Evolutionary conservation across 23 red algal genomes (phyloP).

Genomic region (Gracilariopsis chorda): DNA sequence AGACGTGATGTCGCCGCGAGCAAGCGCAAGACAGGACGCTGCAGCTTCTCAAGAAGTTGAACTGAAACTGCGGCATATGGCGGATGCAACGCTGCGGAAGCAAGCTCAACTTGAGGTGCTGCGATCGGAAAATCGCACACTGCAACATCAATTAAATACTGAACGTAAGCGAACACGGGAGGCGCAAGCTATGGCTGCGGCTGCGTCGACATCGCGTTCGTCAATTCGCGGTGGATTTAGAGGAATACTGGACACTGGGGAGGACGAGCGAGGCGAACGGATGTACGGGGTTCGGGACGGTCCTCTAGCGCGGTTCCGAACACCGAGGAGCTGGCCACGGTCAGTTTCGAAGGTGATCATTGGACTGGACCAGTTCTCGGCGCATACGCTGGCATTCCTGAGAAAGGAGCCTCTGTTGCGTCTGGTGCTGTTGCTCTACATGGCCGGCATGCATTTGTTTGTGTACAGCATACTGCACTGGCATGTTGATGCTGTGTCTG

Average conservation of each 20-base stretch:
- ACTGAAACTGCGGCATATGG: slow-evolving; percentile 70
- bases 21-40: neutral
- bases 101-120: slow-evolving; percentile 74
- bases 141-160: slow-evolving; percentile 68
- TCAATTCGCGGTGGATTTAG: slow-evolving; percentile 49
- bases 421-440: slow-evolving; percentile 56
- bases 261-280: slow-evolving; percentile 45
- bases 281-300: slow-evolving; percentile 58
- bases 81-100: slow-evolving; percentile 78
- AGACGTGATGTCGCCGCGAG: slow-evolving; percentile 26
- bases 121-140: slow-evolving; percentile 73
- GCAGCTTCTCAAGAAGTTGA: slow-evolving; percentile 35
- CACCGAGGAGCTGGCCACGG: slow-evolving; percentile 49
- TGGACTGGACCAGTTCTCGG: slow-evolving; percentile 51
- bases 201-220: slow-evolving; percentile 34
- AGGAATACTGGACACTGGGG: slow-evolving; percentile 36
- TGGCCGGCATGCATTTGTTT: slow-evolving; percentile 62
- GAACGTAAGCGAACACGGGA: slow-evolving; percentile 74
- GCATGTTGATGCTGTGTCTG: slow-evolving; percentile 55
- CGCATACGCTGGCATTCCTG: slow-evolving; percentile 53
- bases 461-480: slow-evolving; percentile 80
- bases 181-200: slow-evolving; percentile 73
- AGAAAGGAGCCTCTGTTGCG: slow-evolving; percentile 70
- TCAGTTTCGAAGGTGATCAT: slow-evolving; percentile 12
- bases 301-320: slow-evolving; percentile 62